Evolutionary conservation across 2,329 filamentous ascomycete genomes (phyloP), one percentile per base, ranked within the genome.

Genomic region (Ceratocystis smalleyi): DNA sequence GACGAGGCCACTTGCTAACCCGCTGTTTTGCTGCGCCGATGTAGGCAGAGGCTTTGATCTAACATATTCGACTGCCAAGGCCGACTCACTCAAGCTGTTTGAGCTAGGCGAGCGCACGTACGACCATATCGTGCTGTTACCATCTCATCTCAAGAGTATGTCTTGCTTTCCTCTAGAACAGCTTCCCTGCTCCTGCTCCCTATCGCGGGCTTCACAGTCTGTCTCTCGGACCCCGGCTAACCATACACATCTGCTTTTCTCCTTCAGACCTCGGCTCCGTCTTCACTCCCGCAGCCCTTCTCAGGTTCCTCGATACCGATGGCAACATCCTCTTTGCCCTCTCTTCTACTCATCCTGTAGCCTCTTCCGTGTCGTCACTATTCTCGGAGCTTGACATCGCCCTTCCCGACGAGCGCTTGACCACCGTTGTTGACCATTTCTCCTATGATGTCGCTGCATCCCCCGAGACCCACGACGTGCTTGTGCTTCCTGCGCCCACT

Each of bases 351-450:
- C 77, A 82, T 60, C 75, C 86, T 17, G 85, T 87, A 2, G 85
- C 92, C 15, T 84, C 83, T 64, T 84, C 88, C 59, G 77, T 96
- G 70, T 84, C 85, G 69, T 87, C 87, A 51, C 80, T 95, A 65
- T 87, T 97, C 62, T 78, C 88, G 71, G 91, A 97, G 76, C 81
- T 96, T 73, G 92, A 96, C 72, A 88, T 99, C 71, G 80, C 85
- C 69, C 83, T 96, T n/a, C 89, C 94, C 47, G 77, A 83, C 43
- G 92, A 96, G 75, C 89, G 91, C 71, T 89, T 87, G 64, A 85
- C 89, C 65, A 79, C 92, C 65, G 87, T 96, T 5, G 86, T 97
- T 67, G 94, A 97, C 76, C 94, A 99, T 79, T 96, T 97, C 83
- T 88, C 89, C 77, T 94, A 94, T 76, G 92, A 97, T 72, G 79